phyloP scores from a whole-genome alignment of 768 basidiomycete species.

The Hysterangium stoloniferum region DNA sequence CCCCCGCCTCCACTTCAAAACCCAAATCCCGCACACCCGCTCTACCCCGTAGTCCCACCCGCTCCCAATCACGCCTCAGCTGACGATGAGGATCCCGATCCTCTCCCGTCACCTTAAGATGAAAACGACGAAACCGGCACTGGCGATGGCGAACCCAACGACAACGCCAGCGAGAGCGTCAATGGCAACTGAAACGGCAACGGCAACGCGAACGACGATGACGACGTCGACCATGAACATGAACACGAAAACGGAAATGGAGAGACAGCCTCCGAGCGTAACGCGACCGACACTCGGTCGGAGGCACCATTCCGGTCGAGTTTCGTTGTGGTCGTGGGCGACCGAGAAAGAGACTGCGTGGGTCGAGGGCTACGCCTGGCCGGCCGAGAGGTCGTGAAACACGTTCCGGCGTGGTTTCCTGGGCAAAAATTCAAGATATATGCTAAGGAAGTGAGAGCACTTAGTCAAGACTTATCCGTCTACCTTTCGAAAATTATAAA shows the following conservation, averaged over 20 bases:
- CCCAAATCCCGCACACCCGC: neutral
- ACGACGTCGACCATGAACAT: conserved; percentile 22
- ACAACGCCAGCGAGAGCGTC: neutral
- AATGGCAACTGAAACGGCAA: too few relatives aligned
- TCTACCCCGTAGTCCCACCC: neutral
- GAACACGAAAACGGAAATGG: conserved; percentile 29
- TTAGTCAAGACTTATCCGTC: neutral
- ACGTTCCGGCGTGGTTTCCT: conserved; percentile 19
- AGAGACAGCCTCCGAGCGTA: conserved; percentile 24
- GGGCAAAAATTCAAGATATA: conserved; percentile 14
- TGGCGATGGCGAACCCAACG: neutral
- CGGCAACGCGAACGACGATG: conserved; percentile 16
- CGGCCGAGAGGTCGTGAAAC: conserved; percentile 12
- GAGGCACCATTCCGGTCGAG: conserved; percentile 16
- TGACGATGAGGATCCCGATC: neutral
- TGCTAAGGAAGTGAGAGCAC: neutral
- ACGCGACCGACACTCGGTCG: conserved; percentile 16
- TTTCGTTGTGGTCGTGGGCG: conserved; percentile 27
- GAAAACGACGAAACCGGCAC: too few relatives aligned
- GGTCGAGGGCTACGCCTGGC: conserved; percentile 12
- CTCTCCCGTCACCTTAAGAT: too few relatives aligned
- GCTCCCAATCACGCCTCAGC: neutral
- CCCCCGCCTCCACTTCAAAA: too few relatives aligned
- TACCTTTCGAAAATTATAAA: neutral
- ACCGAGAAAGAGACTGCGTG: conserved; percentile 32